These are phyloP conservation scores for Berberis vulgaris DNA, from an alignment of 164 flowering plant species.

Conservation along the genomic window DNA sequence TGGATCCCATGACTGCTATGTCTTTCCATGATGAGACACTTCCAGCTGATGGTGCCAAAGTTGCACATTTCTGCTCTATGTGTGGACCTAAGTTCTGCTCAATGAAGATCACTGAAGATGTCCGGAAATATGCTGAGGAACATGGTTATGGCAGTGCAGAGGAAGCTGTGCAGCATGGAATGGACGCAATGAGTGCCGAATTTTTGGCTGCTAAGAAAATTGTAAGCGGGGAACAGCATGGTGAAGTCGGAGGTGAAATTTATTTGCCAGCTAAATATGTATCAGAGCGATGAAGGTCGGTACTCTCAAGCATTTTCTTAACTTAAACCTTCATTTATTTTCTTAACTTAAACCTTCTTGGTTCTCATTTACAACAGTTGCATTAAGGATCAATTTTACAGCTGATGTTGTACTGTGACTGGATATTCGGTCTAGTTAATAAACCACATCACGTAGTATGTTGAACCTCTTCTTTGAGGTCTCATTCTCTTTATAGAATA, in stretches of 20 bases:
- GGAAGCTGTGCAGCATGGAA: slow-evolving; percentile 79
- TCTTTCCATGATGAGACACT: slow-evolving; percentile 95
- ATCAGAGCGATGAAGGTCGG: slow-evolving; percentile 39
- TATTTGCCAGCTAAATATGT: slow-evolving; percentile 66
- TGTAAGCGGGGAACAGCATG: slow-evolving; percentile 92
- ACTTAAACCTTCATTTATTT: too few species aligned
- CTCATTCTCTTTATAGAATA: too few species aligned
- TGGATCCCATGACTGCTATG: slow-evolving; percentile 98
- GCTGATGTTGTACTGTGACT: too few species aligned
- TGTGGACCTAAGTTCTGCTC: slow-evolving; percentile 99
- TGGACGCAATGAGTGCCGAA: slow-evolving; percentile 97
- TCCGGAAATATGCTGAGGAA: slow-evolving; percentile 92
- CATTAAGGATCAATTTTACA: too few species aligned
- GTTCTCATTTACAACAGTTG: too few species aligned
- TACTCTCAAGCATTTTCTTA: not conserved
- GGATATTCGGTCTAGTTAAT: too few species aligned
- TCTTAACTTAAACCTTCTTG: too few species aligned
- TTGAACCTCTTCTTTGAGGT: too few species aligned
- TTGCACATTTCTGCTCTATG: slow-evolving; percentile 99
- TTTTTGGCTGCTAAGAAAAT: slow-evolving; percentile 91
- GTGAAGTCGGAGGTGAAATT: slow-evolving; percentile 94
- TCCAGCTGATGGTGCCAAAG: slow-evolving; percentile 96
- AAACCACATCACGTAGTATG: too few species aligned
- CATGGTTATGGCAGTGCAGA: slow-evolving; percentile 95
- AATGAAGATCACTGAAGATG: slow-evolving; percentile 99